Conservation (phyloP, 2,329 filamentous ascomycete genomes). For the Fusarium sp. region DNA sequence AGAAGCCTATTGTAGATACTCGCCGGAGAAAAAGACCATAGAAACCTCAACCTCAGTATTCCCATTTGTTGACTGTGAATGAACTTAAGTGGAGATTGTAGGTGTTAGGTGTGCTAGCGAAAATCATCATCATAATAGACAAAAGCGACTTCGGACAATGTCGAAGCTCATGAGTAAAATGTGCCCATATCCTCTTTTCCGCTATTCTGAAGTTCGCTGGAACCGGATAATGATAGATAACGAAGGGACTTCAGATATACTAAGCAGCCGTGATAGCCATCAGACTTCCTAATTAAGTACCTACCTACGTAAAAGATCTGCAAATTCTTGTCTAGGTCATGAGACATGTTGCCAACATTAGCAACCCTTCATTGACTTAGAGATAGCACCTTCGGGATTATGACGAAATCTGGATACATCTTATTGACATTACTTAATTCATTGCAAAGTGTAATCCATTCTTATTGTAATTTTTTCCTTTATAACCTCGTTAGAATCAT, state of each 20-base stretch:
- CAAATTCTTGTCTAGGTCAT: slow-evolving; percentile 13
- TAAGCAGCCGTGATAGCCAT: not conserved
- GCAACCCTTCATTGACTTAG: not conserved
- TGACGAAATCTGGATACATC: not conserved
- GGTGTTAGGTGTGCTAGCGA: too few relatives aligned
- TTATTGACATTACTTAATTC: not conserved
- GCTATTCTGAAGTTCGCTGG: too few relatives aligned
- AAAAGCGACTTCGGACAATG: too few relatives aligned
- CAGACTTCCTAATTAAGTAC: slow-evolving; percentile 20
- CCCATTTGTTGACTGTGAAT: not conserved
- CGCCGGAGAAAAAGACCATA: not conserved
- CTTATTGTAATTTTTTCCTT: too few relatives aligned
- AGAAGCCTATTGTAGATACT: slow-evolving; percentile 10
- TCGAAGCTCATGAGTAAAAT: too few relatives aligned
- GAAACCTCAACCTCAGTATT: not conserved
- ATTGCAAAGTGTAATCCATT: not conserved
- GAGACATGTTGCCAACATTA: slow-evolving; percentile 27
- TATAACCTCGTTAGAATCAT: too few relatives aligned
- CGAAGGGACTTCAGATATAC: too few relatives aligned
- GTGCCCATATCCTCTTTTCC: too few relatives aligned
- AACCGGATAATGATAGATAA: too few relatives aligned
- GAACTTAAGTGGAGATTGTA: not conserved
- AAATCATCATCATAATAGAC: too few relatives aligned
- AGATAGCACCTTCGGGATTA: not conserved
- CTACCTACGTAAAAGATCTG: slow-evolving; percentile 4